Evolutionary conservation across 345 rosid species (phyloP), one percentile per base, ranked within the genome.

Genomic region (Brassica rapa): DNA sequence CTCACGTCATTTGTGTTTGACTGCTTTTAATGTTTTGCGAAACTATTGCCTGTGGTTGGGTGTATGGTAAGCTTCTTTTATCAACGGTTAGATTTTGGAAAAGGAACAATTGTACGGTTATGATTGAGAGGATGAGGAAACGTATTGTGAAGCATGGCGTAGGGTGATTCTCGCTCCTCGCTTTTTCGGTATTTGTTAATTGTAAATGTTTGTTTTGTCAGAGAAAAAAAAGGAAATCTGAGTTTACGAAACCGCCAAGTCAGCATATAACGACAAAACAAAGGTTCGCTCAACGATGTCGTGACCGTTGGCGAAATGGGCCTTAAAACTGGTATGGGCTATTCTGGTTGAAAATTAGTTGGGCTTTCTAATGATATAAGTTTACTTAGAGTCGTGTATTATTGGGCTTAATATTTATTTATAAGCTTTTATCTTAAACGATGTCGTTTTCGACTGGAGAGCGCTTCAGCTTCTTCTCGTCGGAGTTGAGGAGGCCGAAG

Each of bases 1-100:
- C 77, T 82, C 81, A 78, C 89, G 84, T 78, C 86, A 81, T 71
- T 68, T 30, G 66, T 82, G 82, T 84, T 84, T 84, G 84, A 86
- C 87, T 66, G 60, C 73, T 59, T 78, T 71, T 67, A 73, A 66
- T 72, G 80, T 43, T 5, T 8, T 3, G n/a, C 33, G 55, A 71
- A 80, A 16, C 11, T 6, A 2, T 73, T 65, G 19, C 43, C 33
- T 83, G 61, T 39, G 1, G 30, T 9, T 1, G 1, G 19, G 75
- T 66, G 74, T 62, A 67, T 12, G 1, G 60, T 61, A 62, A 41
- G 57, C 70, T 57, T 66, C 24, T 51, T 0, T 2, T 10, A 9
- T 23, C 3, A 11, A 69, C 84, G 80, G 71, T 55, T 41, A 30
- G 74, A 60, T 62, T 77, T 27, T 1, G 0, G n/a, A 46, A 0